A percentile compares a stretch with the other conserved stretches of the same genome.
Conservation (phyloP, 257 asterid genomes). For the Solanum bukasovii region DNA sequence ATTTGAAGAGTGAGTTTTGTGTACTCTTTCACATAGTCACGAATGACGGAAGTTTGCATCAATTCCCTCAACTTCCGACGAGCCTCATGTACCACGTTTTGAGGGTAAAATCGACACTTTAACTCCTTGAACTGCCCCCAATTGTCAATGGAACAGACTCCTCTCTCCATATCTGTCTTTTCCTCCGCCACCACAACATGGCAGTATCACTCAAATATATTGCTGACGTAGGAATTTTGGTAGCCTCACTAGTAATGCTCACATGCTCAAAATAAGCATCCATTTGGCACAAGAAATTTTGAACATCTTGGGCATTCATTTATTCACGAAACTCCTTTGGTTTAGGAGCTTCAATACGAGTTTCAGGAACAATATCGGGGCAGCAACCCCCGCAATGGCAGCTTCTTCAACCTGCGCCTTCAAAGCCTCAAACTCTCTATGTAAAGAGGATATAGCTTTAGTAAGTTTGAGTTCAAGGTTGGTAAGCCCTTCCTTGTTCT, state of each 20-base stretch:
- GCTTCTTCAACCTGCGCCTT: too few relatives aligned
- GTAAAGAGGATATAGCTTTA: too few relatives aligned
- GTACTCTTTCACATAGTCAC: neutral
- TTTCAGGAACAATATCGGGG: too few relatives aligned
- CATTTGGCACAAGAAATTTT: neutral
- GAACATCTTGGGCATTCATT: too few relatives aligned
- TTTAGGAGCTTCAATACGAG: neutral
- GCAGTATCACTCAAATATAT: neutral
- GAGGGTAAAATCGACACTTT: neutral
- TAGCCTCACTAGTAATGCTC: neutral
- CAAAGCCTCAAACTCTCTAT: too few relatives aligned
- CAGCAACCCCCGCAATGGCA: too few relatives aligned
- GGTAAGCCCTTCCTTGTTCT: neutral
- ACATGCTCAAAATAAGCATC: neutral
- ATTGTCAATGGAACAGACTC: accelerated
- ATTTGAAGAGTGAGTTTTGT: neutral
- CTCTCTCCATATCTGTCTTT: neutral
- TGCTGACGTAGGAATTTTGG: neutral
- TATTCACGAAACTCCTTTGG: neutral
- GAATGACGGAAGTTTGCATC: too few relatives aligned
- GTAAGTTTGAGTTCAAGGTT: neutral
- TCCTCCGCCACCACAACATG: neutral
- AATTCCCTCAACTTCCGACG: accelerated
- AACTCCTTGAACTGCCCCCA: neutral
- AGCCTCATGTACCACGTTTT: neutral